These are phyloP conservation scores for Allium fistulosum DNA, from an alignment of 106 monocot species.

Conservation along the genomic window DNA sequence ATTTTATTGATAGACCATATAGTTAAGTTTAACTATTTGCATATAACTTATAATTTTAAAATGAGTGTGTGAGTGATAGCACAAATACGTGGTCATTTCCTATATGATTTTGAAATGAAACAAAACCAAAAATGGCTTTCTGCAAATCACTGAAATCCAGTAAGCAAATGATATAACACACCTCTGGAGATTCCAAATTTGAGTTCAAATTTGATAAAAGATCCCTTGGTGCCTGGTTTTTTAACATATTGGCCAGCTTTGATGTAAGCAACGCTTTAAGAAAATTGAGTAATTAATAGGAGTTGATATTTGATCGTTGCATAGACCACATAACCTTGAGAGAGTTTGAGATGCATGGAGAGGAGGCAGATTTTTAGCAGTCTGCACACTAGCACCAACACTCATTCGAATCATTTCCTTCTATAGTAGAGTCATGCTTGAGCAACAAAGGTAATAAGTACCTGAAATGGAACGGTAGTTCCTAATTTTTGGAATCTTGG, in stretches of 20 bases:
- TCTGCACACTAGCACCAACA: slow-evolving; percentile 95
- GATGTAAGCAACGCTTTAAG: slow-evolving; percentile 87
- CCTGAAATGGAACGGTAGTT: slow-evolving; percentile 32
- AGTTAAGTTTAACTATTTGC: no score
- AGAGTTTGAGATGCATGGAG: slow-evolving; percentile 70
- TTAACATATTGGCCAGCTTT: slow-evolving; percentile 89
- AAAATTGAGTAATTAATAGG: slow-evolving; percentile 68
- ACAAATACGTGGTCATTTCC: no score
- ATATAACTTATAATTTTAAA: neutral
- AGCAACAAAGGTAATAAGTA: slow-evolving; percentile 85
- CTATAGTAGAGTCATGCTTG: slow-evolving; percentile 95
- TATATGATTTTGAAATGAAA: no score
- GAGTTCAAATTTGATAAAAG: slow-evolving; percentile 76
- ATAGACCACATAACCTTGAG: slow-evolving; percentile 70
- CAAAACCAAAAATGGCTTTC: no score
- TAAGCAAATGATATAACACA: slow-evolving; percentile 11
- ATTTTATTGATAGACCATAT: no score
- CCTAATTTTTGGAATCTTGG: no score
- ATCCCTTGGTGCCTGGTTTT: slow-evolving; percentile 51
- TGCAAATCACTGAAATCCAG: neutral
- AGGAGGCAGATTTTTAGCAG: slow-evolving; percentile 91
- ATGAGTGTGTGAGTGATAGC: neutral
- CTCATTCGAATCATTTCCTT: slow-evolving; percentile 49
- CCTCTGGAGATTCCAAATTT: slow-evolving; percentile 98
- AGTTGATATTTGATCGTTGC: slow-evolving; percentile 42